Conservation (phyloP, 306 rosid species). For the Albizia julibrissin region DNA sequence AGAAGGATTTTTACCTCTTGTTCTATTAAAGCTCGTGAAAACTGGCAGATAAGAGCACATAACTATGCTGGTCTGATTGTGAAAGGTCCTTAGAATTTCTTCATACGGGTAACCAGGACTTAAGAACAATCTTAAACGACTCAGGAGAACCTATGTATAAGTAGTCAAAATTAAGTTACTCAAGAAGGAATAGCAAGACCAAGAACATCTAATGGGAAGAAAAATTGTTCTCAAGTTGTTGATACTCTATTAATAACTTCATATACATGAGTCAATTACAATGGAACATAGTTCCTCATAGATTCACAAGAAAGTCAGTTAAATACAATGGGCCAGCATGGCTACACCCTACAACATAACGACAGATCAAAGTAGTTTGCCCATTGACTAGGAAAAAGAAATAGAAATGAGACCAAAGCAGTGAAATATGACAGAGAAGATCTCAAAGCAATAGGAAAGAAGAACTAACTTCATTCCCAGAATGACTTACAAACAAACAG, state of each 20-base stretch:
- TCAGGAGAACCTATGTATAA: slow-evolving; percentile 70
- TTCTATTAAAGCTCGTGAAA: slow-evolving; percentile 74
- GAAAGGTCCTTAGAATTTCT: slow-evolving; percentile 75
- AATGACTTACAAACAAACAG: background rate
- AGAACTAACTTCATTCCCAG: background rate
- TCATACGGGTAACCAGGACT: slow-evolving; percentile 91
- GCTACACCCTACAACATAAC: background rate
- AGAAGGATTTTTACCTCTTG: slow-evolving; percentile 49
- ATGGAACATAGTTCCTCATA: background rate
- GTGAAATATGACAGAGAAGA: background rate
- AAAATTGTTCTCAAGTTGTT: background rate
- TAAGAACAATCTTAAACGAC: slow-evolving; percentile 78
- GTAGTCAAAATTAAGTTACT: slow-evolving; percentile 22
- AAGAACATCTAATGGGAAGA: background rate
- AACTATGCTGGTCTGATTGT: slow-evolving; percentile 74
- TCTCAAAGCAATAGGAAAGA: background rate
- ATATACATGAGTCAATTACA: background rate
- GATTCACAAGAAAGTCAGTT: background rate
- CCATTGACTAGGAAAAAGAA: background rate
- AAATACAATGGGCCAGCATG: background rate
- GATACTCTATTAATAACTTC: background rate
- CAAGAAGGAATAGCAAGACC: background rate
- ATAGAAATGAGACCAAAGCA: background rate
- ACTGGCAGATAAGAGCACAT: slow-evolving; percentile 85
- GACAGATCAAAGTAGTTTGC: background rate